Evolutionary conservation across 2,329 filamentous ascomycete species (phyloP).

Genomic region (Aphanocladium album): DNA sequence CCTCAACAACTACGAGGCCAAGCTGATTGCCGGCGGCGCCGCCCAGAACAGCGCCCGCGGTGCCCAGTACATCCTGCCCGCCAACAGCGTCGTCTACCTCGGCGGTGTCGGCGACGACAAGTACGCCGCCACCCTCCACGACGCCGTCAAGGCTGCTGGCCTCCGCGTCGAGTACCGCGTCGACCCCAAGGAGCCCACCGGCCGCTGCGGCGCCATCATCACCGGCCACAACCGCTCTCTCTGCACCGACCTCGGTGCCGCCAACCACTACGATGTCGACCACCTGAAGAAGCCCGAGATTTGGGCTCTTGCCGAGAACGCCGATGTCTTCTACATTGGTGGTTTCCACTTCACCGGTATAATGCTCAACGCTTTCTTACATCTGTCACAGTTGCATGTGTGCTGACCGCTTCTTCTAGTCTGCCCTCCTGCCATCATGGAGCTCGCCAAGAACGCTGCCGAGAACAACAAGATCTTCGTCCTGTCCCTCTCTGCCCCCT

Average conservation of each 20-base stretch:
- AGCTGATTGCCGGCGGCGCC: slow-evolving; percentile 91
- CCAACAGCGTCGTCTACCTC: slow-evolving; percentile 87
- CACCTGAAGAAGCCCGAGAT: slow-evolving; percentile 88
- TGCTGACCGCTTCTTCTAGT: slow-evolving; percentile 42
- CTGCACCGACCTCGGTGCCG: slow-evolving; percentile 90
- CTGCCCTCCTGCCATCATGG: slow-evolving; percentile 83
- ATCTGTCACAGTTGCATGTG: not conserved
- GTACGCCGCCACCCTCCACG: slow-evolving; percentile 81
- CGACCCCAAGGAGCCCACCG: slow-evolving; percentile 77
- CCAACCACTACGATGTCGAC: slow-evolving; percentile 93
- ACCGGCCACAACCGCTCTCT: slow-evolving; percentile 94
- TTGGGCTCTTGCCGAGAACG: slow-evolving; percentile 86
- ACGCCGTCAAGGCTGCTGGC: slow-evolving; percentile 81
- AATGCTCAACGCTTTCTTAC: not conserved
- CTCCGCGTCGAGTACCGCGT: slow-evolving; percentile 93
- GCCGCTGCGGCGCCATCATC: slow-evolving; percentile 93
- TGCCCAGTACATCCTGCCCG: slow-evolving; percentile 89
- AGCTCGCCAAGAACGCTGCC: slow-evolving; percentile 85
- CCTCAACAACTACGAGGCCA: slow-evolving; percentile 84
- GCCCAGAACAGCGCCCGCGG: slow-evolving; percentile 97
- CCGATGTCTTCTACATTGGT: slow-evolving; percentile 86
- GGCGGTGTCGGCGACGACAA: slow-evolving; percentile 94
- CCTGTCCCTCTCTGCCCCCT: slow-evolving; percentile 89
- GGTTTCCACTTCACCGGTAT: slow-evolving; percentile 86
- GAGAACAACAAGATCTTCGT: slow-evolving; percentile 86